These are phyloP conservation scores for Phytophthora pini DNA, from an alignment of 352 stramenopile species.

Conservation along the genomic window DNA sequence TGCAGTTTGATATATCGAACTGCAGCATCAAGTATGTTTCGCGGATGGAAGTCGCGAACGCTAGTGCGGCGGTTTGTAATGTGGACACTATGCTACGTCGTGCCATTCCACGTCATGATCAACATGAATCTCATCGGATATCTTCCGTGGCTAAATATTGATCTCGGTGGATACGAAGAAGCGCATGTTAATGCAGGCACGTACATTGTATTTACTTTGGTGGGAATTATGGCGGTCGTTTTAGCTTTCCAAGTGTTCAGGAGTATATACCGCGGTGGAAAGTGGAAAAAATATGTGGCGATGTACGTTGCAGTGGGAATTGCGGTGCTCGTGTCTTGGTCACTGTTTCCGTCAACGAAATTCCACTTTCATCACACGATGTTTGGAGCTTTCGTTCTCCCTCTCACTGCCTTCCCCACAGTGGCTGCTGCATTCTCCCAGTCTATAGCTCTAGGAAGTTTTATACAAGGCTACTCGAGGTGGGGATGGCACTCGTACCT, in stretches of 20 bases:
- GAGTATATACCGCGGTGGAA: conserved; percentile 47
- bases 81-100: conserved; percentile 69
- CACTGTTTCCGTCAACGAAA: conserved; percentile 59
- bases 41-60: conserved; percentile 40
- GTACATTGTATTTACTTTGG: conserved; percentile 61
- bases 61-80: conserved; percentile 48
- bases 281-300: conserved; percentile 46
- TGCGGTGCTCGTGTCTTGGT: conserved; percentile 50
- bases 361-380: conserved; percentile 85
- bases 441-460: conserved; percentile 56
- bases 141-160: conserved; percentile 77
- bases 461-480: conserved; percentile 77
- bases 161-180: conserved; percentile 69
- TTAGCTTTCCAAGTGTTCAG: conserved; percentile 47
- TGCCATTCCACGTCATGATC: conserved; percentile 74
- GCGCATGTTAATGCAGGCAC: conserved; percentile 53
- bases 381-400: conserved; percentile 65
- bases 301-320: conserved; percentile 45
- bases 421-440: conserved; percentile 62
- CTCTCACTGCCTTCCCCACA: conserved; percentile 74
- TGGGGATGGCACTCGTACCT: conserved; percentile 83
- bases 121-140: conserved; percentile 82
- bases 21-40: conserved; percentile 54
- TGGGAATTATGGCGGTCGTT: conserved; percentile 38
- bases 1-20: conserved; percentile 51